Conservation (phyloP, 1,284 basidiomycete genomes). For the Gymnopus androsaceus region DNA sequence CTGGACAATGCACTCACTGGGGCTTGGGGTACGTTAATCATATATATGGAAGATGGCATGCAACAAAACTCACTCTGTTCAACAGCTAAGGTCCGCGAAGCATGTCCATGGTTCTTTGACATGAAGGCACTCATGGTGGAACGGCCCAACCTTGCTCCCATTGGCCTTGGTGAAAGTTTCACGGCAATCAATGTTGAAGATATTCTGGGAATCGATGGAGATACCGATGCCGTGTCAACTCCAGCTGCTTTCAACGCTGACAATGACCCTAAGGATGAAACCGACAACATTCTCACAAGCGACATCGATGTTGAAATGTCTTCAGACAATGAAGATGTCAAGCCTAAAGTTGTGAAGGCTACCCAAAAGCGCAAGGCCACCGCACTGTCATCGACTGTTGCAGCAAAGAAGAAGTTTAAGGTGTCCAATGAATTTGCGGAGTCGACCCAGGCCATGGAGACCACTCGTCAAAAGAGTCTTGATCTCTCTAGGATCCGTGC, state of each 20-base stretch:
- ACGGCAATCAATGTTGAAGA: not conserved
- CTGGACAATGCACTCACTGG: not conserved
- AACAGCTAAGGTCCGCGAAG: not conserved
- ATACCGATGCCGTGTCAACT: not conserved
- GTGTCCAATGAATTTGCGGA: no score
- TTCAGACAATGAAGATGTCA: not conserved
- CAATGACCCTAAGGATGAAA: not conserved
- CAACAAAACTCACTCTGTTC: not conserved
- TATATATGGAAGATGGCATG: not conserved
- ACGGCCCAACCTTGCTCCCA: slow-evolving; percentile 11
- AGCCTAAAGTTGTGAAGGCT: not conserved
- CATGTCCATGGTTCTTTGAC: slow-evolving; percentile 12
- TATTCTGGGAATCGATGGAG: not conserved
- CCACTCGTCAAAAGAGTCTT: not conserved
- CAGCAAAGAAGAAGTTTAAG: not conserved
- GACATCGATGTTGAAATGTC: not conserved
- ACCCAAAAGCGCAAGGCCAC: not conserved
- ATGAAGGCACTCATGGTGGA: slow-evolving; percentile 12
- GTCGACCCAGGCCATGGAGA: not conserved
- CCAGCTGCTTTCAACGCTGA: no score
- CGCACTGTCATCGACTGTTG: not conserved
- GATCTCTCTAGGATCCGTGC: not conserved
- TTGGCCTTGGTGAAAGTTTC: slow-evolving; percentile 12
- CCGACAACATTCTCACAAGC: not conserved
- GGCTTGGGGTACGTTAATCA: slow-evolving; percentile 14